Evolutionary conservation across 176 grass and related monocot species (phyloP).

Genomic region (Juncus effusus): DNA sequence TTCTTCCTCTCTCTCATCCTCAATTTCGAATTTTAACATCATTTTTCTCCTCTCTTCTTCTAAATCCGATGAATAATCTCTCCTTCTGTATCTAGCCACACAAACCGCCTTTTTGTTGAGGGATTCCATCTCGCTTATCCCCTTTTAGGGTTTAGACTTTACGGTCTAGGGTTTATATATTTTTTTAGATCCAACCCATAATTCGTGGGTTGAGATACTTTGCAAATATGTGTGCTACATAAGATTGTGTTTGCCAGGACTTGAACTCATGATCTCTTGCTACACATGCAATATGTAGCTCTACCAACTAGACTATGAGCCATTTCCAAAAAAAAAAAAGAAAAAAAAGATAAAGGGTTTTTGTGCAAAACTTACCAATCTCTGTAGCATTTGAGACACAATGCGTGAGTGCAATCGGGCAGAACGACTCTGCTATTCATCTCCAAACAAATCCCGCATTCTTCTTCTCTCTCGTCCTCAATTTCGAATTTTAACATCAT

Average conservation of each 20-base stretch:
- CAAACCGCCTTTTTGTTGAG: conserved; percentile 59
- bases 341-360: too few species aligned
- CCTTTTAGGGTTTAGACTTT: not conserved
- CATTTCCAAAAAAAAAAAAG: too few species aligned
- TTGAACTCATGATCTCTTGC: too few species aligned
- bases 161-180: too few species aligned
- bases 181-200: too few species aligned
- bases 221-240: too few species aligned
- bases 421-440: conserved; percentile 93
- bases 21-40: conserved; percentile 47
- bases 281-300: too few species aligned
- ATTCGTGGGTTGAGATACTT: too few species aligned
- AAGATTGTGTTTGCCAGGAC: too few species aligned
- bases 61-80: conserved; percentile 12
- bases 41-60: conserved; percentile 34
- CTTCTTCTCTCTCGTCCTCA: conserved; percentile 83
- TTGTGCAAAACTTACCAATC: conserved; percentile 53
- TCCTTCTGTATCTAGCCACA: conserved; percentile 62
- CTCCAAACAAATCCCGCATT: conserved; percentile 98
- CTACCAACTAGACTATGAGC: too few species aligned
- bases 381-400: conserved; percentile 96
- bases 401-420: conserved; percentile 83
- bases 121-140: conserved; percentile 64
- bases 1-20: conserved; percentile 86
- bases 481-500: conserved; percentile 42